phyloP scores from a whole-genome alignment of 495 filamentous ascomycete genomes.

The Pyrenopolyporus hunteri region DNA sequence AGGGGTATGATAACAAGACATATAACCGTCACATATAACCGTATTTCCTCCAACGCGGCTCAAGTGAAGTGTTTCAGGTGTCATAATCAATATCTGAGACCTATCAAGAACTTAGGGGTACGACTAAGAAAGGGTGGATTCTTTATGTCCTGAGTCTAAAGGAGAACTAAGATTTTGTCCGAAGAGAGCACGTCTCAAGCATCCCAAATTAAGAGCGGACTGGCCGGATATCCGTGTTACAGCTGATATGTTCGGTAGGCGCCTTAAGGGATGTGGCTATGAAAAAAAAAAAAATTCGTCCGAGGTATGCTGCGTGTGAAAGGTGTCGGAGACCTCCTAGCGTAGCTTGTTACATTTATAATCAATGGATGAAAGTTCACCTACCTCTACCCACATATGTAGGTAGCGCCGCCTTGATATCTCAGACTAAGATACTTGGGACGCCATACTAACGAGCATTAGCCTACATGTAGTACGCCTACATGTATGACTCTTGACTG shows the following conservation, averaged over 20 bases:
- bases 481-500: neutral
- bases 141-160: slow-evolving; percentile 8
- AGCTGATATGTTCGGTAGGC: slow-evolving; percentile 11
- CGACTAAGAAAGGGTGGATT: slow-evolving; percentile 1
- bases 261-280: neutral
- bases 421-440: slow-evolving; percentile 20
- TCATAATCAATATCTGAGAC: slow-evolving; percentile 35
- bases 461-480: neutral
- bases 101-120: slow-evolving; percentile 3
- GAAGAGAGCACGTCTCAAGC: slow-evolving; percentile 30
- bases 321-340: slow-evolving; percentile 15
- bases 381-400: no score
- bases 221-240: slow-evolving; percentile 37
- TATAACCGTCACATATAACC: slow-evolving; percentile 41
- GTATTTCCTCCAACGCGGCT: slow-evolving; percentile 39
- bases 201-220: slow-evolving; percentile 27
- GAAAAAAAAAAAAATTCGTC: slow-evolving; percentile 20
- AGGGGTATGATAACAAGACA: slow-evolving; percentile 31
- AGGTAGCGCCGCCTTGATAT: no score
- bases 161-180: slow-evolving; percentile 34
- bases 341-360: slow-evolving; percentile 4
- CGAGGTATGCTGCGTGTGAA: slow-evolving; percentile 21
- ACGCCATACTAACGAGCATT: slow-evolving; percentile 32
- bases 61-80: slow-evolving; percentile 40
- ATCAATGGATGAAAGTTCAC: slow-evolving; percentile 14